phyloP scores from a whole-genome alignment of 2,329 filamentous ascomycete species.

The Trichoderma semiorbis region DNA sequence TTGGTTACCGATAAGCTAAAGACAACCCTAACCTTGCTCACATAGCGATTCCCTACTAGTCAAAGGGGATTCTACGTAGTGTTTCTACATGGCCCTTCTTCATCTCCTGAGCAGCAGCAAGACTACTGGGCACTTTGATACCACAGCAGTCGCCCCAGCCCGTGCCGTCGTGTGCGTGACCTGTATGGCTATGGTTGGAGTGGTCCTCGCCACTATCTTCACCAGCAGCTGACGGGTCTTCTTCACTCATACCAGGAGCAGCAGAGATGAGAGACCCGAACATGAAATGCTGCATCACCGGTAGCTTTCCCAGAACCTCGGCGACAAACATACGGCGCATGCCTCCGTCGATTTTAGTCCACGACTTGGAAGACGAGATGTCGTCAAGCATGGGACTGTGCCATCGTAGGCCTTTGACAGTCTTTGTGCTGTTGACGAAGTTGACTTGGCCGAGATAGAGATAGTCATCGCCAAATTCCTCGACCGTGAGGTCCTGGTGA shows the following conservation, averaged over 20 bases:
- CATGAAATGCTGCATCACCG: conserved; percentile 97
- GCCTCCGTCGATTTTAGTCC: conserved; percentile 88
- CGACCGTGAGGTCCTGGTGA: conserved; percentile 81
- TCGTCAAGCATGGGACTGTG: conserved; percentile 98
- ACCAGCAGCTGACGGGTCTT: conserved; percentile 46
- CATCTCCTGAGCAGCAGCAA: conserved; percentile 87
- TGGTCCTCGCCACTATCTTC: conserved; percentile 56
- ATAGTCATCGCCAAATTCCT: conserved; percentile 80
- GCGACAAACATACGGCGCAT: conserved; percentile 97
- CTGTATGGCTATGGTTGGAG: conserved; percentile 58
- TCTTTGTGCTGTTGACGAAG: conserved; percentile 96
- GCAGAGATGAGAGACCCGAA: conserved; percentile 86
- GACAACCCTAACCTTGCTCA: too few relatives aligned
- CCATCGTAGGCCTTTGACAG: conserved; percentile 90
- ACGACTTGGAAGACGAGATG: conserved; percentile 84
- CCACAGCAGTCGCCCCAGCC: conserved; percentile 97
- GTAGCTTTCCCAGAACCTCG: conserved; percentile 88
- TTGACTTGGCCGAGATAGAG: conserved; percentile 89
- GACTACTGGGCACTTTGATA: conserved; percentile 91
- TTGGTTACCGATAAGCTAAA: too few relatives aligned
- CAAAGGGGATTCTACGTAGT: conserved; percentile 76
- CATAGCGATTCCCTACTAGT: conserved; percentile 44
- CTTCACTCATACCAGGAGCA: conserved; percentile 73
- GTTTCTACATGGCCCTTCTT: conserved; percentile 64
- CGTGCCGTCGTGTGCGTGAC: conserved; percentile 60